phyloP scores from a whole-genome alignment of 768 basidiomycete species.

The Amanita pseudoporphyria region DNA sequence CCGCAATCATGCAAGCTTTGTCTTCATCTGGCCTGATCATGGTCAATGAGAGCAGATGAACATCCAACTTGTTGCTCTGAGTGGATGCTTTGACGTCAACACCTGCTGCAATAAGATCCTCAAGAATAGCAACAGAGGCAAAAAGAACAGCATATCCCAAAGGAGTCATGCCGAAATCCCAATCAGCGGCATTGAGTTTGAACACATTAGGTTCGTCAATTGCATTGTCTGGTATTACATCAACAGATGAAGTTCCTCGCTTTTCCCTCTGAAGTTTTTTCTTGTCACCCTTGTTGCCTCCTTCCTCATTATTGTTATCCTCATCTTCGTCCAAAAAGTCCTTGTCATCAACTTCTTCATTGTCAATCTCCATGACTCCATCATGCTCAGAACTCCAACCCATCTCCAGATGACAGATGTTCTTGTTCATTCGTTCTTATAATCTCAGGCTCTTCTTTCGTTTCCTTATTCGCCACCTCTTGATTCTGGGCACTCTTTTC shows the following conservation, averaged over 20 bases:
- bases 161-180: conserved; percentile 49
- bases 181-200: conserved; percentile 44
- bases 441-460: conserved; percentile 16
- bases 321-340: conserved; percentile 17
- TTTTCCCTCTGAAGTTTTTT: conserved; percentile 9
- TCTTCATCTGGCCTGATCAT: conserved; percentile 32
- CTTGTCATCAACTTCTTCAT: conserved; percentile 20
- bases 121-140: conserved; percentile 33
- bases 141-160: conserved; percentile 41
- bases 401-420: conserved; percentile 36
- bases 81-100: conserved; percentile 33
- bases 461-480: conserved; percentile 17
- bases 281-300: conserved; percentile 13
- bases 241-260: conserved; percentile 13
- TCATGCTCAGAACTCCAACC: conserved; percentile 40
- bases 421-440: conserved; percentile 17
- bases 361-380: conserved; percentile 23
- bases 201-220: conserved; percentile 43
- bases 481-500: conserved; percentile 36
- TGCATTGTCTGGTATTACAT: conserved; percentile 38
- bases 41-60: conserved; percentile 31
- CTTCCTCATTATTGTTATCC: conserved; percentile 18
- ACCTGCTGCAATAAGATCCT: conserved; percentile 35
- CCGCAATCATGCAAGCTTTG: conserved; percentile 26
- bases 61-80: conserved; percentile 16